Conservation (phyloP, 2,329 filamentous ascomycete genomes). For the Cercospora nicotianae region DNA sequence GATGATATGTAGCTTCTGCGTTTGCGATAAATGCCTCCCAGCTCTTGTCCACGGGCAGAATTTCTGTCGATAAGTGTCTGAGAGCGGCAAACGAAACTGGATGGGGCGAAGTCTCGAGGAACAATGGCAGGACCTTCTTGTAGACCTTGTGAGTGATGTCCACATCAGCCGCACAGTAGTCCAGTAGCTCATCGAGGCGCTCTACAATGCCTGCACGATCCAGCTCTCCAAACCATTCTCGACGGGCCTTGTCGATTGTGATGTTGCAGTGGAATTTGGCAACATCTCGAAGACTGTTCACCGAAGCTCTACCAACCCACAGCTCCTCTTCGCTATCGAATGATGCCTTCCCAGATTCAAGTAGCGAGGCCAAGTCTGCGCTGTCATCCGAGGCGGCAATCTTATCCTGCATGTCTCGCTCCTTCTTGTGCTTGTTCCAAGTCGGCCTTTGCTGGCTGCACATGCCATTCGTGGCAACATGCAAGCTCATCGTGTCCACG, state of each 20-base stretch:
- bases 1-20: constrained; percentile 80
- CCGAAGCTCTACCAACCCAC: constrained; percentile 91
- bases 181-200: constrained; percentile 77
- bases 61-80: constrained; percentile 88
- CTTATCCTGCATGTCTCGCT: constrained; percentile 76
- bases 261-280: constrained; percentile 94
- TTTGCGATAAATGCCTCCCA: constrained; percentile 85
- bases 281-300: constrained; percentile 93
- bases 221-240: constrained; percentile 83
- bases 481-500: constrained; percentile 95
- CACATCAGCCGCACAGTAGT: constrained; percentile 95
- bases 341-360: constrained; percentile 60
- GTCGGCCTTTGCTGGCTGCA: constrained; percentile 93
- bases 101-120: constrained; percentile 86
- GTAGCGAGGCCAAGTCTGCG: constrained; percentile 67
- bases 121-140: constrained; percentile 86
- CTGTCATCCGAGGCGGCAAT: constrained; percentile 71
- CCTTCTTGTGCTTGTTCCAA: constrained; percentile 97
- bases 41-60: constrained; percentile 81
- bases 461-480: constrained; percentile 98
- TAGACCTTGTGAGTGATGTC: constrained; percentile 92
- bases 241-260: constrained; percentile 82
- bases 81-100: constrained; percentile 95
- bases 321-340: constrained; percentile 87
- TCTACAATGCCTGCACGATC: constrained; percentile 68